A percentile compares a stretch with the other conserved stretches of the same genome.
Evolutionary conservation across 805 yeast species (phyloP).

Genomic region (Hanseniaspora occidentalis): DNA sequence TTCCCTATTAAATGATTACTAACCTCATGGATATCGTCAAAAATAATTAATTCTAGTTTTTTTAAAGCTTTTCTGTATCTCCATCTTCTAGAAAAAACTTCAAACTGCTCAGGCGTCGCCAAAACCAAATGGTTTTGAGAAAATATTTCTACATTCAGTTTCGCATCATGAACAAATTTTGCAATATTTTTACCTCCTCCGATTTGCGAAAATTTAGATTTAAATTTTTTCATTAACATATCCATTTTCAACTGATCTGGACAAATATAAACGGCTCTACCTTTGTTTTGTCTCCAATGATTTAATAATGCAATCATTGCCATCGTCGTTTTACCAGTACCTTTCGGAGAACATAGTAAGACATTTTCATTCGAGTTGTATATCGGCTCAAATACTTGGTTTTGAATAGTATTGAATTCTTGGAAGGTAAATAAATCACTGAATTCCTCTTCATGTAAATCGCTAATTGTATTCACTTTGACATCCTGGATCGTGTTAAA

Average conservation of each 20-base stretch:
- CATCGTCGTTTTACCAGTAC: slow-evolving; percentile 59
- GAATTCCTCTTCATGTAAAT: slow-evolving; percentile 38
- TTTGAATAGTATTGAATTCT: slow-evolving; percentile 59
- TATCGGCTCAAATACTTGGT: slow-evolving; percentile 52
- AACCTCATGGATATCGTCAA: slow-evolving; percentile 60
- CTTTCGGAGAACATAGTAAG: slow-evolving; percentile 62
- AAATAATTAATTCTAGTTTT: slow-evolving; percentile 51
- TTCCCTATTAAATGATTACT: slow-evolving; percentile 48
- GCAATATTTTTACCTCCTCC: slow-evolving; percentile 47
- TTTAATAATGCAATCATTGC: slow-evolving; percentile 64
- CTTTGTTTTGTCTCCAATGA: slow-evolving; percentile 59
- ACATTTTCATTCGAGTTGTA: slow-evolving; percentile 46
- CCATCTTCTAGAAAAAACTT: slow-evolving; percentile 68
- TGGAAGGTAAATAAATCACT: slow-evolving; percentile 32
- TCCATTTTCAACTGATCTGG: slow-evolving; percentile 51
- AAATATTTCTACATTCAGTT: slow-evolving; percentile 41
- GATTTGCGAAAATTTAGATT: slow-evolving; percentile 29
- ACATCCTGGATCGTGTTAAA: slow-evolving; percentile 13
- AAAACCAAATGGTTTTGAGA: slow-evolving; percentile 54
- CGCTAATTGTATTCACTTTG: slow-evolving; percentile 36
- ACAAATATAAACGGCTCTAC: slow-evolving; percentile 60
- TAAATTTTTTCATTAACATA: slow-evolving; percentile 38
- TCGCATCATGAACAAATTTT: slow-evolving; percentile 40
- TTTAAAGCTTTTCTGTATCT: slow-evolving; percentile 61
- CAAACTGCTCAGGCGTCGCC: slow-evolving; percentile 74